These are phyloP conservation scores for Ilex asprella DNA, from an alignment of 257 asterid genomes.

Conservation along the genomic window DNA sequence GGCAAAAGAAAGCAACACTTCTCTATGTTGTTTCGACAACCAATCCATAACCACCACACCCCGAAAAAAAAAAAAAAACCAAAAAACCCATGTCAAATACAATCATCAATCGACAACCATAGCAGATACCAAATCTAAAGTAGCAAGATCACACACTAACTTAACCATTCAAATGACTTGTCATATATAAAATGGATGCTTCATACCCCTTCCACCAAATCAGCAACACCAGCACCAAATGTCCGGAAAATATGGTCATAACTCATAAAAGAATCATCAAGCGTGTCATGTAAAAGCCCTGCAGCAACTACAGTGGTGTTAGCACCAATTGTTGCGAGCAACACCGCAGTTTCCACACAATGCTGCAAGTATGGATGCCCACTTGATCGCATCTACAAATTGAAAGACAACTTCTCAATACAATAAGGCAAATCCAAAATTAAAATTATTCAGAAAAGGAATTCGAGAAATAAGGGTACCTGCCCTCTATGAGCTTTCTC, in stretches of 20 bases:
- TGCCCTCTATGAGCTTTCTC: conserved; percentile 79
- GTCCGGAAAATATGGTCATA: conserved; percentile 46
- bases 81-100: no score
- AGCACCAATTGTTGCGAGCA: conserved; percentile 74
- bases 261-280: conserved; percentile 71
- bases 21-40: no score
- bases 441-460: neutral
- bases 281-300: conserved; percentile 86
- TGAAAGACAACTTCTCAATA: conserved; percentile 1
- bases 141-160: neutral
- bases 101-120: no score
- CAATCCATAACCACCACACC: no score
- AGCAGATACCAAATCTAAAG: no score
- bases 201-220: conserved; percentile 89
- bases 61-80: no score
- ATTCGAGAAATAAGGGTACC: conserved; percentile 29
- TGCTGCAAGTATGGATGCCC: conserved; percentile 95
- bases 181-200: neutral
- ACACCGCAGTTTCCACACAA: conserved; percentile 81
- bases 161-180: neutral
- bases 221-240: conserved; percentile 74
- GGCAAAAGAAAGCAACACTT: no score
- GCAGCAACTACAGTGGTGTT: conserved; percentile 88
- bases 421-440: no score
- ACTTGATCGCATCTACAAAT: conserved; percentile 68